Percentiles rank a stretch among this genome's conserved stretches.
Conservation (phyloP, 1,139 yeast species). For the Debaryomyces fabryi region DNA sequence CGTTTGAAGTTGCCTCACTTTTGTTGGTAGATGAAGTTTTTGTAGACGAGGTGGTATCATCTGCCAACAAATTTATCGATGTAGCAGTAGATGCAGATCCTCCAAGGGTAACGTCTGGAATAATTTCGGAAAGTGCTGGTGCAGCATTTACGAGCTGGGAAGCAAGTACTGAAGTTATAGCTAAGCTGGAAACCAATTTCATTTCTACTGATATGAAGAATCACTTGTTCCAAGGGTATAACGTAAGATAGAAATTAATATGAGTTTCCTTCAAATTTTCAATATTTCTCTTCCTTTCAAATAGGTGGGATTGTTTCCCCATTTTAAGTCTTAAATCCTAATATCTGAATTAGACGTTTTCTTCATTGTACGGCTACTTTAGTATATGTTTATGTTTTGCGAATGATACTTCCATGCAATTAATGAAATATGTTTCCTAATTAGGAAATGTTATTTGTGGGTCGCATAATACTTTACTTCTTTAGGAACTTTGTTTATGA, state of each 20-base stretch:
- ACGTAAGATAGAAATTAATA: background rate
- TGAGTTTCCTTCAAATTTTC: background rate
- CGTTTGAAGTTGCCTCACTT: background rate
- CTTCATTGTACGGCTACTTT: background rate
- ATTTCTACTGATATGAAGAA: constrained; percentile 2
- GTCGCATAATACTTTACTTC: constrained; percentile 2
- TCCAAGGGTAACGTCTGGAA: constrained; percentile 24
- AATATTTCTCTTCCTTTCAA: background rate
- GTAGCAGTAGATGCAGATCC: constrained; percentile 18
- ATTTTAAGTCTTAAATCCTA: background rate
- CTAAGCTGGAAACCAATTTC: constrained; percentile 9
- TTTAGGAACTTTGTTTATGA: background rate
- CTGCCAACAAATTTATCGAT: constrained; percentile 3
- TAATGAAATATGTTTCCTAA: constrained; percentile 15
- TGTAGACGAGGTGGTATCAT: background rate
- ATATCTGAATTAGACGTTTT: background rate
- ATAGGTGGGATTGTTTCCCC: background rate
- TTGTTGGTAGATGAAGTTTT: background rate
- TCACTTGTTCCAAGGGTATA: background rate
- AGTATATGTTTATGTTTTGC: constrained; percentile 6
- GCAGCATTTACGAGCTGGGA: constrained; percentile 7
- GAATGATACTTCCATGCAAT: background rate
- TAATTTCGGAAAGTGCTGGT: constrained; percentile 22
- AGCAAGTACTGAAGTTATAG: constrained; percentile 9
- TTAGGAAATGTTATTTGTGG: constrained; percentile 15